These are phyloP conservation scores for Colletotrichum trifolii DNA, from an alignment of 2,329 filamentous ascomycete species.

Conservation along the genomic window DNA sequence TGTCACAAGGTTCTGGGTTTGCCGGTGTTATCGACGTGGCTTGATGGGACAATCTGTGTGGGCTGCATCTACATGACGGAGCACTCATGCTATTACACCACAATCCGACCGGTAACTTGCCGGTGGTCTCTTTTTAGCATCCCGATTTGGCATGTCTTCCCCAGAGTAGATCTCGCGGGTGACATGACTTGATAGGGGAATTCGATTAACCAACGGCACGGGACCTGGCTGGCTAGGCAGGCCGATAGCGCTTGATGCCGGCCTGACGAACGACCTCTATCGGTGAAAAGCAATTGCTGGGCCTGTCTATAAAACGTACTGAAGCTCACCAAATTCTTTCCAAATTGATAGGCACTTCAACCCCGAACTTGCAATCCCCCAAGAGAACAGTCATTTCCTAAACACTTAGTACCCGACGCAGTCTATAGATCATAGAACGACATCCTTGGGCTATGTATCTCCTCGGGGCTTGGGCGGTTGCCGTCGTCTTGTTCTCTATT, in stretches of 20 bases:
- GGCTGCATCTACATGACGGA: no score
- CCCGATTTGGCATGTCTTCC: constrained; percentile 2
- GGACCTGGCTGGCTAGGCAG: not conserved
- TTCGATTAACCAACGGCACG: not conserved
- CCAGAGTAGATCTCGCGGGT: not conserved
- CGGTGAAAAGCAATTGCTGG: not conserved
- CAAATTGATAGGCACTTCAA: no score
- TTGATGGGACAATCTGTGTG: not conserved
- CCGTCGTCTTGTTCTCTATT: constrained; percentile 2
- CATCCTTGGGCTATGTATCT: constrained; percentile 14
- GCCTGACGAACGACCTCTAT: not conserved
- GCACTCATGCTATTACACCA: no score
- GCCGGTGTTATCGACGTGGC: not conserved
- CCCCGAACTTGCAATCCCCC: no score
- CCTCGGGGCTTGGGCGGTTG: constrained; percentile 11
- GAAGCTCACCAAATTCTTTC: no score
- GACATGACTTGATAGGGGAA: not conserved
- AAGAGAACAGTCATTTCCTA: no score
- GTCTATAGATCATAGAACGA: no score
- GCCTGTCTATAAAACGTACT: no score
- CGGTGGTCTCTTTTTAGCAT: constrained; percentile 12
- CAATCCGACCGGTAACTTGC: not conserved
- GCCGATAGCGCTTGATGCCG: constrained; percentile 29
- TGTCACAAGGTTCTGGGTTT: not conserved
- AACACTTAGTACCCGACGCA: no score